Base-by-base conservation (phyloP, 768 basidiomycete species). In the Candolleomyces aberdarensis region DNA sequence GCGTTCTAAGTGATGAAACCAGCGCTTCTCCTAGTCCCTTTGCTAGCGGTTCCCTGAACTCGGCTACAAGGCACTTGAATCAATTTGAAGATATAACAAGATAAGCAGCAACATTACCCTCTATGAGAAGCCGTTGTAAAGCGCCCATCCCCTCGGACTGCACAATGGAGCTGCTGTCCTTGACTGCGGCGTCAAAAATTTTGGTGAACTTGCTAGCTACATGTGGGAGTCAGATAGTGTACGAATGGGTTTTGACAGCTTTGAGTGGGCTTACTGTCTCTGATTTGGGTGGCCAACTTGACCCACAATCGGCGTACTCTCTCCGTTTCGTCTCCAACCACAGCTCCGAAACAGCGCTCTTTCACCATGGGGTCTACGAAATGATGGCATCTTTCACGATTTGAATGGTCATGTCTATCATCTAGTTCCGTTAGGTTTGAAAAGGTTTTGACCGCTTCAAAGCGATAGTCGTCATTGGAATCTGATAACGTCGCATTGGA, bases 1-100 rank as follows among this genome's bases (percentile, higher is more conserved):
- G 8, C 6, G 15, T 6, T 20, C 7, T 9, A 7, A 46, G 44
- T 9, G 10, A 17, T 1, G 44, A 46, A 17, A 5, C 44, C 1
- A 46, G 6, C 6, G 44, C 44, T 20, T 20, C 14, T 20, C 44
- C 44, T 20, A 46, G 15, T 14, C 6, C 14, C 3, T 6, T 14
- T 46, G 44, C 19, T 46, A 46, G 15, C 19, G 49, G 22, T 19
- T 17, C 52, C 32, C 52, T 19, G 10, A 39, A n/a, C 32, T 39
- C 17, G 11, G 26, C 52, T 54, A 31, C 5, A 29, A 51, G 20
- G 19, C 19, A 85, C 72, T 87, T 89, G 62, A 7, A 20, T 46
- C 26, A 26, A 3, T 26, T 26, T 3, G 26, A 3, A 26, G 26
- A 26, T 26, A 26, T 26, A 3, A 98, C 97, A 59, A 93, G 32